Conservation (phyloP, 2,329 filamentous ascomycete species). For the Sporothrix humicola region DNA sequence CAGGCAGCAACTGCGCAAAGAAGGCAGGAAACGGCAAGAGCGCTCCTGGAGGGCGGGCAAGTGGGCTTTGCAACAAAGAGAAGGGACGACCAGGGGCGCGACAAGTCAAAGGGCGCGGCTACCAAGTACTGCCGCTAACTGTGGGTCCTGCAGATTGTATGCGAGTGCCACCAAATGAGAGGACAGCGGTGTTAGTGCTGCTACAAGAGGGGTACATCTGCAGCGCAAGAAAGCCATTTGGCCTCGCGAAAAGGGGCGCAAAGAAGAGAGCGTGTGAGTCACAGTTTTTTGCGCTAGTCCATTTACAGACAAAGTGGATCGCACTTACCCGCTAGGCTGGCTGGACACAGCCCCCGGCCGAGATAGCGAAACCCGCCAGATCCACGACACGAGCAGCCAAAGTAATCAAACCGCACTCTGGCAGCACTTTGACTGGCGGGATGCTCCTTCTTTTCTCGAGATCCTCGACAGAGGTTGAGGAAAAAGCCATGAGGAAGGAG, state of each 20-base stretch:
- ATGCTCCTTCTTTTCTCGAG: background rate
- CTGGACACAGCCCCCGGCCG: conserved; percentile 27
- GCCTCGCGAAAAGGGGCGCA: conserved; percentile 27
- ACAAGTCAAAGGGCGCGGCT: conserved; percentile 31
- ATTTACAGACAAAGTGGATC: background rate
- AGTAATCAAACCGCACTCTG: background rate
- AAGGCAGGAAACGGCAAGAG: conserved; percentile 26
- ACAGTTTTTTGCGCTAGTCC: conserved; percentile 27
- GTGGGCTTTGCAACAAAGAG: conserved; percentile 11
- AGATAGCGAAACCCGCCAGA: conserved; percentile 31
- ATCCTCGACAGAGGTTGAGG: too few relatives aligned
- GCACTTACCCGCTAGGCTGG: conserved; percentile 24
- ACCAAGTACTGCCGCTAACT: conserved; percentile 23
- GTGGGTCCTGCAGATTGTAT: background rate
- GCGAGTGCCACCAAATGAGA: background rate
- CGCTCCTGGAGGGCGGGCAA: background rate
- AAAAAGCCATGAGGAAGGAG: too few relatives aligned
- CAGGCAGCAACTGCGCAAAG: conserved; percentile 40
- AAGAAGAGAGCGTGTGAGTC: conserved; percentile 32
- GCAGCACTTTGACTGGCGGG: conserved; percentile 8
- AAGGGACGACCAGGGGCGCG: conserved; percentile 22
- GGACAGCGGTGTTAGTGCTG: background rate
- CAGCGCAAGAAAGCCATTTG: background rate
- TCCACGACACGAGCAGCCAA: conserved; percentile 8
- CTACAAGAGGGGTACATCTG: background rate